Base-by-base conservation (phyloP, 352 stramenopile genomes). In the Globisporangium ultimum region DNA sequence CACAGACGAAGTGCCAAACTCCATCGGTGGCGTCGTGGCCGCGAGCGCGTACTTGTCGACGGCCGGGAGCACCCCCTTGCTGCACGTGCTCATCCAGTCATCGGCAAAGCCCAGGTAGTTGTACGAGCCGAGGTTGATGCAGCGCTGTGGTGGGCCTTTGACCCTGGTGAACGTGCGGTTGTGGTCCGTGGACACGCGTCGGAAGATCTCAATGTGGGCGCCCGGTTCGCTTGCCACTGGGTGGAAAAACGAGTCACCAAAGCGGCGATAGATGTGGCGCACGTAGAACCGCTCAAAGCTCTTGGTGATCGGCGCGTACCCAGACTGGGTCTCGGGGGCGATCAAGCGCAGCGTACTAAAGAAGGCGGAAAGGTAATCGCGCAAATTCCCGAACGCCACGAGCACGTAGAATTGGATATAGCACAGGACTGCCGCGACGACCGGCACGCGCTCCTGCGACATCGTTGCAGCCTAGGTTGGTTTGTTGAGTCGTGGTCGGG, bases 71-170 rank as follows among this genome's bases (percentile, higher is more conserved):
- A 98, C 95, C 17, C 72, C 61, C 1, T 72, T 48, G 43, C 71
- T 65, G 69, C 95, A 98, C 12, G 89, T 98, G 47, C 76, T 65
- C 57, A 96, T 73, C 94, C 93, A 98, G 70, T 98, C 93, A 69
- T 98, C 95, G 2, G 91, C 95, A 76, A 98, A 98, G 17, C 95
- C 95, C 3, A 98, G 73, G 70, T 98, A 98, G 74, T 98, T 98
- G 84, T 98, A 98, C 45, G 79, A 96, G n/a, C 93, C 94, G 2
- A 98, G 71, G 70, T 98, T 98, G 24, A 98, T 58, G 65, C 88
- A 97, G 22, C 74, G 58, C 10, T 76, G 67, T 11, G 54, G 17
- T 9, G 8, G 6, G 8, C 50, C 62, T 1, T 62, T 43, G 17
- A 54, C 56, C 32, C 55, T 49, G 13, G 18, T 22, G 17, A 67